Percentiles rank a stretch among this genome's conserved stretches.
phyloP scores from a whole-genome alignment of 1,284 basidiomycete genomes.

The Boletus putidus region DNA sequence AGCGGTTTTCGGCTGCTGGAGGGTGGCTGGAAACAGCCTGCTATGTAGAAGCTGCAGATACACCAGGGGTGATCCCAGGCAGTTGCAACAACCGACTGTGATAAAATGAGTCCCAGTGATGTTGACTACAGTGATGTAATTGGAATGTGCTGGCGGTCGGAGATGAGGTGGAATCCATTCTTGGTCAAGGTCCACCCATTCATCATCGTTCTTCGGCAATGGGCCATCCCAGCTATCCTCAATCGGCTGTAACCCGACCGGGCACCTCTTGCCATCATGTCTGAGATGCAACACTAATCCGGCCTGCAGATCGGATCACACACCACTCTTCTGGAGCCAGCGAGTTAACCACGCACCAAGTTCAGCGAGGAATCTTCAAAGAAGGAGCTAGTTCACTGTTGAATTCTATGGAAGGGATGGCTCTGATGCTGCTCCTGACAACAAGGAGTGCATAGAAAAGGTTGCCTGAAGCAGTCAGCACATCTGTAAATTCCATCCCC shows the following conservation, averaged over 20 bases:
- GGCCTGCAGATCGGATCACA: too few species aligned
- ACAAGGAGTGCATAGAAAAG: too few species aligned
- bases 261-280: not conserved
- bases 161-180: not conserved
- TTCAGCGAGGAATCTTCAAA: too few species aligned
- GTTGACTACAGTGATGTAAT: not conserved
- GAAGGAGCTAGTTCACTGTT: too few species aligned
- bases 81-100: not conserved
- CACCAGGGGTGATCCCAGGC: too few species aligned
- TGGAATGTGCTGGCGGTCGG: not conserved
- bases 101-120: not conserved
- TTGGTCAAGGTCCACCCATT: not conserved
- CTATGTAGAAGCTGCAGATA: not conserved
- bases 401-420: too few species aligned
- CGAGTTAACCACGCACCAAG: too few species aligned
- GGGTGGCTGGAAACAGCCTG: not conserved
- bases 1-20: constrained; percentile 20
- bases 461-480: too few species aligned
- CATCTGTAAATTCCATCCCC: too few species aligned
- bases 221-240: not conserved
- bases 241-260: not conserved
- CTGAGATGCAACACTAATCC: not conserved
- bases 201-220: not conserved
- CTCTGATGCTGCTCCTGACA: too few species aligned
- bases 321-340: too few species aligned